Conservation (phyloP, 768 basidiomycete genomes). For the Tephrocybe sp. region DNA sequence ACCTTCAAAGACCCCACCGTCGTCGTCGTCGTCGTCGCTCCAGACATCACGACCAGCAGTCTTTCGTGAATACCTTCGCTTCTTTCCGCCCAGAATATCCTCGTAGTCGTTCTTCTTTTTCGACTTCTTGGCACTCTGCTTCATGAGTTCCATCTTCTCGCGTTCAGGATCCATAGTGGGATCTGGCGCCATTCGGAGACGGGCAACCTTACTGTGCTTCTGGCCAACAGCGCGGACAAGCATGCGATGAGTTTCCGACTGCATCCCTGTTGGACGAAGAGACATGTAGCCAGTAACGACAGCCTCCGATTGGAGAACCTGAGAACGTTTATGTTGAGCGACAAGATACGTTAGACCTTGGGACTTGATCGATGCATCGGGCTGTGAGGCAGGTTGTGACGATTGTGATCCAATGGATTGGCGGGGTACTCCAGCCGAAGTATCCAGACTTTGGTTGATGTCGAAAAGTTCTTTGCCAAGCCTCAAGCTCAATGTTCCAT, state of each 20-base stretch:
- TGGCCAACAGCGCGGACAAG: slow-evolving; percentile 85
- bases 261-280: slow-evolving; percentile 86
- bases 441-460: slow-evolving; percentile 77
- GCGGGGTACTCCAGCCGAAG: slow-evolving; percentile 65
- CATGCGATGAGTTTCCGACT: slow-evolving; percentile 87
- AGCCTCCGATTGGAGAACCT: slow-evolving; percentile 85
- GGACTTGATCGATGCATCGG: slow-evolving; percentile 40
- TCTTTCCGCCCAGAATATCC: slow-evolving; percentile 48
- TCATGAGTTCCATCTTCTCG: slow-evolving; percentile 67
- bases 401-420: slow-evolving; percentile 49
- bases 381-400: slow-evolving; percentile 36
- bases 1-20: slow-evolving; percentile 44
- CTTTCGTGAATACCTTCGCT: slow-evolving; percentile 44
- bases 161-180: slow-evolving; percentile 76
- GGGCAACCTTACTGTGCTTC: slow-evolving; percentile 79
- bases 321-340: slow-evolving; percentile 83
- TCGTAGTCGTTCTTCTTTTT: slow-evolving; percentile 56
- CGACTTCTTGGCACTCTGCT: slow-evolving; percentile 62
- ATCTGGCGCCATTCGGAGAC: slow-evolving; percentile 78
- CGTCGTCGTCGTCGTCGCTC: slow-evolving; percentile 73
- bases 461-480: slow-evolving; percentile 95
- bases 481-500: slow-evolving; percentile 87
- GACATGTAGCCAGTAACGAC: slow-evolving; percentile 82
- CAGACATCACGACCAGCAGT: slow-evolving; percentile 42
- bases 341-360: slow-evolving; percentile 89